Evolutionary conservation across 2,329 filamentous ascomycete genomes (phyloP).

Genomic region (Ascochyta pisi): DNA sequence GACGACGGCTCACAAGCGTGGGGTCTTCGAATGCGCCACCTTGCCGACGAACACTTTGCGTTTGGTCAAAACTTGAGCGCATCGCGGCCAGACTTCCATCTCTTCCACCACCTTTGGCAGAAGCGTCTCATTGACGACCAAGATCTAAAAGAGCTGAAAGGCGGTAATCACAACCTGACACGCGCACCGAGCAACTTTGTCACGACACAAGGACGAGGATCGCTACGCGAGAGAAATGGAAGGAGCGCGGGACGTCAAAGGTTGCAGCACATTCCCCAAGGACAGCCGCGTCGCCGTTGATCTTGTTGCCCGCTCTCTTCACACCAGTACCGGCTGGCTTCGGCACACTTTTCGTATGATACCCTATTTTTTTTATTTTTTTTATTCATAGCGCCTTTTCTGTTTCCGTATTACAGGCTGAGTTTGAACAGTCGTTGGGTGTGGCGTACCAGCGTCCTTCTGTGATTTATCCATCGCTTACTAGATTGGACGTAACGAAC

Average conservation of each 20-base stretch:
- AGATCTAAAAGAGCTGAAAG: conserved; percentile 43
- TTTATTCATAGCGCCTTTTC: no score
- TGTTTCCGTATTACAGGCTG: no score
- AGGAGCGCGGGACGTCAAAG: background rate
- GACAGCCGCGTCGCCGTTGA: background rate
- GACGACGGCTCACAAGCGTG: conserved; percentile 26
- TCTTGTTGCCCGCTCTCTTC: background rate
- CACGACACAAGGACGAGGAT: conserved; percentile 18
- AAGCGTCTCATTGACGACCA: conserved; percentile 39
- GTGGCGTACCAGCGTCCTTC: no score
- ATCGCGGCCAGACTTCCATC: conserved; percentile 36
- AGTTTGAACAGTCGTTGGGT: no score
- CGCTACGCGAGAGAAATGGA: conserved; percentile 11
- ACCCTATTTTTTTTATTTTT: background rate
- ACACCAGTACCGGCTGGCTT: background rate
- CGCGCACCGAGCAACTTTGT: conserved; percentile 28
- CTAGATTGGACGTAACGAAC: no score
- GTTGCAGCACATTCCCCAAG: background rate
- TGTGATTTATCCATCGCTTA: no score
- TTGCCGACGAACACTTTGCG: conserved; percentile 33
- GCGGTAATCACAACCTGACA: conserved; percentile 36
- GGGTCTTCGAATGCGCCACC: conserved; percentile 37
- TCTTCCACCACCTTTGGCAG: conserved; percentile 42
- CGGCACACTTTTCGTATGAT: background rate
- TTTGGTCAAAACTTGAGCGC: conserved; percentile 33